Evolutionary conservation across 257 asterid genomes (phyloP).

Genomic region (Penstemon barbatus): DNA sequence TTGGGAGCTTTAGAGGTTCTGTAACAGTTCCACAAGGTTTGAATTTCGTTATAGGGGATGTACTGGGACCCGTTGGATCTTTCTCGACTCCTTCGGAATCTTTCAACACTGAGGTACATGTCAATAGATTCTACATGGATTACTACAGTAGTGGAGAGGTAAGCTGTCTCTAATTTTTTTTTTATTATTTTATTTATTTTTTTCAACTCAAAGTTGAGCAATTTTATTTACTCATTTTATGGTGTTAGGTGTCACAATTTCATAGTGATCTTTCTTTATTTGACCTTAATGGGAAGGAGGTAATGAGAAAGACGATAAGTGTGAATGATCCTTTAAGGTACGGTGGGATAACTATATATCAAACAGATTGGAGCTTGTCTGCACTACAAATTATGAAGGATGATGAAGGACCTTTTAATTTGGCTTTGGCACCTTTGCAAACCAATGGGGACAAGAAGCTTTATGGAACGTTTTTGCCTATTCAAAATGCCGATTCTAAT

Average conservation of each 20-base stretch:
- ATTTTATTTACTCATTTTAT: constrained; percentile 7
- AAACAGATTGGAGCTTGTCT: constrained; percentile 73
- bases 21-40: constrained; percentile 90
- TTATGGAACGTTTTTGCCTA: constrained; percentile 77
- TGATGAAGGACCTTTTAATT: constrained; percentile 85
- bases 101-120: constrained; percentile 84
- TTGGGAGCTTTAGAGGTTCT: constrained; percentile 74
- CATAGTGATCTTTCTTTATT: constrained; percentile 78
- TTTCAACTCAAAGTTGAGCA: not conserved
- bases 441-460: constrained; percentile 88
- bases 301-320: constrained; percentile 79
- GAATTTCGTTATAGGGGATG: constrained; percentile 75
- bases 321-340: constrained; percentile 91
- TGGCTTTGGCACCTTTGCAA: constrained; percentile 90
- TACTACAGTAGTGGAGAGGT: constrained; percentile 92
- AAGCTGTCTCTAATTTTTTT: not conserved
- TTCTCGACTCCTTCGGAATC: constrained; percentile 74
- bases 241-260: constrained; percentile 77
- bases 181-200: not conserved
- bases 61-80: constrained; percentile 60
- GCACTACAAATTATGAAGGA: constrained; percentile 72
- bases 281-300: constrained; percentile 81
- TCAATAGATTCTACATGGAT: constrained; percentile 73
- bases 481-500: constrained; percentile 56
- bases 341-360: constrained; percentile 71